phyloP scores from a whole-genome alignment of 2,329 filamentous ascomycete species.

The Dendryphion nanum region DNA sequence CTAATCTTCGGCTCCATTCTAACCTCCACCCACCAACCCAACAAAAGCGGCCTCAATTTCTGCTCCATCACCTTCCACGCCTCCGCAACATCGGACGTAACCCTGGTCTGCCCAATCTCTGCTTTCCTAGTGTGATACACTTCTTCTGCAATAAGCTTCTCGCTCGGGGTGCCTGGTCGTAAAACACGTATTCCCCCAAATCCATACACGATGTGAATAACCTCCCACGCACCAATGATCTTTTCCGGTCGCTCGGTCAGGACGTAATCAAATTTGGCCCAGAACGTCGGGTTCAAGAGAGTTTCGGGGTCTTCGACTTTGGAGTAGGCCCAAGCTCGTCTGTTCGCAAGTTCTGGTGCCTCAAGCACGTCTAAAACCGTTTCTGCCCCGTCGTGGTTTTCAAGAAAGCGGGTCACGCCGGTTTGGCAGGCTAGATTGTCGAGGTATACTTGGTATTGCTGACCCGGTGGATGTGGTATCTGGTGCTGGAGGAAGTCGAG shows the following conservation, averaged over 20 bases:
- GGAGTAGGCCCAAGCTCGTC: constrained; percentile 55
- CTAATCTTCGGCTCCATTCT: constrained; percentile 54
- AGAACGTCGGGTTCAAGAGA: constrained; percentile 54
- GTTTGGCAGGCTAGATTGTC: constrained; percentile 64
- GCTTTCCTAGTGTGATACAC: no score
- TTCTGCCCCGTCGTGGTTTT: constrained; percentile 27
- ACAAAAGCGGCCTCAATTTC: constrained; percentile 37
- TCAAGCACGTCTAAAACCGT: constrained; percentile 26
- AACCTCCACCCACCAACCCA: constrained; percentile 57
- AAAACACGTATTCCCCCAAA: constrained; percentile 53
- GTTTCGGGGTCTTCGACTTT: constrained; percentile 55
- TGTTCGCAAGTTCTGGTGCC: constrained; percentile 14
- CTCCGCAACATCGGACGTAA: no score
- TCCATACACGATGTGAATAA: constrained; percentile 49
- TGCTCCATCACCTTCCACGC: constrained; percentile 31
- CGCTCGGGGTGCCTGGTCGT: constrained; percentile 37
- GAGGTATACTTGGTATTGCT: constrained; percentile 47
- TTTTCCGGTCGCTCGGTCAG: constrained; percentile 53
- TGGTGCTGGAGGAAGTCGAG: constrained; percentile 49
- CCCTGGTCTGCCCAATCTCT: constrained; percentile 15
- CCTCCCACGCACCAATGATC: constrained; percentile 53
- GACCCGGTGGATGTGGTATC: constrained; percentile 10
- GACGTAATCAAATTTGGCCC: constrained; percentile 59
- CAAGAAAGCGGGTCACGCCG: constrained; percentile 60
- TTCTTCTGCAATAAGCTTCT: constrained; percentile 11